Conservation (phyloP, 805 yeast species). For the Metschnikowia aberdeeniae region DNA sequence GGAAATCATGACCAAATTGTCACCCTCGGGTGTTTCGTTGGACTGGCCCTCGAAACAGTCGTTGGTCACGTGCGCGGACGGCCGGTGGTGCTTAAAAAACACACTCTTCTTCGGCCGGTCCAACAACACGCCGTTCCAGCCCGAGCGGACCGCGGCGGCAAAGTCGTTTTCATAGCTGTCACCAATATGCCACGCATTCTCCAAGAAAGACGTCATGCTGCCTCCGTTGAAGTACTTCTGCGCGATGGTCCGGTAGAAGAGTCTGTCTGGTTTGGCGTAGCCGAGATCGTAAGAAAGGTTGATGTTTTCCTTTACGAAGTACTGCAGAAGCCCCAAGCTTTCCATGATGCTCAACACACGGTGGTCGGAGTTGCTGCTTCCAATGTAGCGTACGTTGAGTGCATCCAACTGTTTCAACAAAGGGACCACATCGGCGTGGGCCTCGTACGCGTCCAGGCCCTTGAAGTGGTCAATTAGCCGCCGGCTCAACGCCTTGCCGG, state of each 20-base stretch:
- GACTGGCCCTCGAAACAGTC: slow-evolving; percentile 15
- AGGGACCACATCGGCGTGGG: slow-evolving; percentile 51
- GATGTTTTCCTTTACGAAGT: slow-evolving; percentile 35
- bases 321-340: slow-evolving; percentile 42
- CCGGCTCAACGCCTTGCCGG: slow-evolving; percentile 37
- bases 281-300: slow-evolving; percentile 58
- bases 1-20: slow-evolving; percentile 26
- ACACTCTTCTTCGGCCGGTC: slow-evolving; percentile 37
- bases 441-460: slow-evolving; percentile 47
- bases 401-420: slow-evolving; percentile 33
- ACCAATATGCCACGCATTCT: slow-evolving; percentile 60
- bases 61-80: slow-evolving; percentile 6
- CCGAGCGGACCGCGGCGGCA: slow-evolving; percentile 48
- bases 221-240: slow-evolving; percentile 1
- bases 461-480: slow-evolving; percentile 48
- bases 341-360: slow-evolving; percentile 44
- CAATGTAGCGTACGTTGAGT: slow-evolving; percentile 35
- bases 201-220: slow-evolving; percentile 12
- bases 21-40: slow-evolving; percentile 9
- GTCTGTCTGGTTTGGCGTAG: slow-evolving; percentile 46
- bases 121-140: slow-evolving; percentile 58
- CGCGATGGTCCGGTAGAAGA: slow-evolving; percentile 33
- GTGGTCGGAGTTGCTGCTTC: slow-evolving; percentile 62
- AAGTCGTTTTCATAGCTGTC: slow-evolving; percentile 57
- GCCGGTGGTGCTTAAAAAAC: slow-evolving; percentile 13